Evolutionary conservation across 257 asterid genomes (phyloP), one percentile per base, ranked within the genome.

Genomic region (Ajuga chamaepitys): DNA sequence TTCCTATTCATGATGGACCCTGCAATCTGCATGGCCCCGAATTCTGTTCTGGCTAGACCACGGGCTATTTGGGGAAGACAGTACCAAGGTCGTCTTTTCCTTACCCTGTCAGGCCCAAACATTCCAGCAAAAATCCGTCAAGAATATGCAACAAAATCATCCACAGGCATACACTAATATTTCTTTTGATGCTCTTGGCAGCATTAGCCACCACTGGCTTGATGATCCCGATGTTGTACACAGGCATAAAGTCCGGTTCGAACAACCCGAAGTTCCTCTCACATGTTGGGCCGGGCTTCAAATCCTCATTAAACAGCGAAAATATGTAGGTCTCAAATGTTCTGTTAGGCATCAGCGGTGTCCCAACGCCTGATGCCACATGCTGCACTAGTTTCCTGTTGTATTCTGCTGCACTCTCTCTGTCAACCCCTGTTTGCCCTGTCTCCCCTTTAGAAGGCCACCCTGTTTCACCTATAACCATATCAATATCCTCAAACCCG

Each of bases 221-320:
- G 38, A 86, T 64, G 55, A 84, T 71, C 30, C 95, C 90, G 3
- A 81, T 58, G 66, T 83, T 63, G 66, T 85, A 87, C 22, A 82
- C 88, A 0, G 89, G 88, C 18, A 78, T 77, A 70, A 68, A 22
- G 37, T 74, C 56, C 9, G 75, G 71, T 13, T 44, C n/a, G 25
- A 68, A 73, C 38, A 88, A 69, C 2, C 96, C 96, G n/a, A 83
- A 88, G 64, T 84, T 82, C 77, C 89, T 82, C 65, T 88, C 95
- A 21, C 81, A 78, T 0, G 68, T 70, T 17, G 95, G 95, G 47
- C 91, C 95, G 11, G 91, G 89, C 72, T 86, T 88, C 41, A 80
- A n/a, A 67, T 88, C 82, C 62, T 88, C 96, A 9, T 88, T 83
- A 52, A 77, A 77, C 1, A 83, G 58, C 7, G 84, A 76, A 20